A percentile compares a stretch with the other conserved stretches of the same genome.
Conservation (phyloP, 2,329 filamentous ascomycete species). For the Venturia effusa region DNA sequence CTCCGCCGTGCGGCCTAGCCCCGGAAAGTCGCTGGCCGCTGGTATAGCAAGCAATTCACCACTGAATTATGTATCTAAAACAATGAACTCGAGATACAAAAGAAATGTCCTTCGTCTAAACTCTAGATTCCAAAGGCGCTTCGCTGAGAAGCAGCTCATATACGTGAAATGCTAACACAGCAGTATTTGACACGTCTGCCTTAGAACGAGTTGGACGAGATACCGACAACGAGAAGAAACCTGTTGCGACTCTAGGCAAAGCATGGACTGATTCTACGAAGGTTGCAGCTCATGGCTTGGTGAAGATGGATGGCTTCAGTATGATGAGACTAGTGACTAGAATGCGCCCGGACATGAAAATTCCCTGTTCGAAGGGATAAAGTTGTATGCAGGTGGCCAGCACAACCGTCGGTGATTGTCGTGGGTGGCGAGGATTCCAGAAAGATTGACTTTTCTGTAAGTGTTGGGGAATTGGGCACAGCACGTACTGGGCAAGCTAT, state of each 20-base stretch:
- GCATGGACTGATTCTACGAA: conserved; percentile 32
- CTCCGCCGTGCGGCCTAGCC: conserved; percentile 19
- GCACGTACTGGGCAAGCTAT: background rate
- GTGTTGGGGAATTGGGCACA: conserved; percentile 6
- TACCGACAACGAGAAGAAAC: conserved; percentile 20
- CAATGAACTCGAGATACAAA: conserved; percentile 26
- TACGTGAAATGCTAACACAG: conserved; percentile 20
- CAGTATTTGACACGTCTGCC: conserved; percentile 23
- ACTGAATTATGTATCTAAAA: conserved; percentile 30
- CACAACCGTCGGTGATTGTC: conserved; percentile 11
- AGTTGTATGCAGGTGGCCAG: background rate
- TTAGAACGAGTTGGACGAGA: conserved; percentile 13
- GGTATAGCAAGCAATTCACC: no score
- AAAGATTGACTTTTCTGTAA: conserved; percentile 10
- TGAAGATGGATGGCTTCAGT: conserved; percentile 12
- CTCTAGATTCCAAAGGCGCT: conserved; percentile 20
- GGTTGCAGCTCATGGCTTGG: conserved; percentile 24
- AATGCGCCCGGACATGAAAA: background rate
- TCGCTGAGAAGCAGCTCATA: no score
- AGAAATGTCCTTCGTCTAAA: conserved; percentile 20
- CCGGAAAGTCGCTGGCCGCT: conserved; percentile 18
- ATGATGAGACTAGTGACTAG: conserved; percentile 9
- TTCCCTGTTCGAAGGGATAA: background rate
- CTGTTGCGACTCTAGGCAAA: conserved; percentile 26
- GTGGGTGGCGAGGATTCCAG: conserved; percentile 9